Conservation (phyloP, 306 rosid species). For the Trifolium pratense region DNA sequence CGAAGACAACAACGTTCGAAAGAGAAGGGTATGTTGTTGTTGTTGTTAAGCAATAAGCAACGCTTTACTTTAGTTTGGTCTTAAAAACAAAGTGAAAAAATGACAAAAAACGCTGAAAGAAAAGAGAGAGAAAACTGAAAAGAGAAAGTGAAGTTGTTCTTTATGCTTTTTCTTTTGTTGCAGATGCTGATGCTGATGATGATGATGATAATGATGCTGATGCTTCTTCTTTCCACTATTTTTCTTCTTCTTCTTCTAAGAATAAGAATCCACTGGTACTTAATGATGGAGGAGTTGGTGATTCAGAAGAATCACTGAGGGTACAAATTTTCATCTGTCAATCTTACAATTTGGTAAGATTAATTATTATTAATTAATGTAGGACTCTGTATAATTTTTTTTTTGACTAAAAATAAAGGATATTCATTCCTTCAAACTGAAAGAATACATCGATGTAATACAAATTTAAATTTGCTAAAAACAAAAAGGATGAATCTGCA, state of each 20-base stretch:
- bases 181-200: not conserved
- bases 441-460: too few relatives aligned
- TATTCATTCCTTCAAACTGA: too few relatives aligned
- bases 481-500: too few relatives aligned
- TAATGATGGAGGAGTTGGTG: not conserved
- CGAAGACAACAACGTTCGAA: conserved; percentile 36
- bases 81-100: not conserved
- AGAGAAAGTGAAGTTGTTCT: conserved; percentile 33
- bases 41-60: not conserved
- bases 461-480: too few relatives aligned
- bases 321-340: conserved; percentile 46
- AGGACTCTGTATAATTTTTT: too few relatives aligned
- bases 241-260: not conserved
- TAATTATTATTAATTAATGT: not conserved
- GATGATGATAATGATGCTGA: too few relatives aligned
- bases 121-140: conserved; percentile 9
- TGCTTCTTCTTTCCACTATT: not conserved
- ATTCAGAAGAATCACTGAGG: conserved; percentile 30
- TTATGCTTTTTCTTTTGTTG: conserved; percentile 44
- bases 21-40: conserved; percentile 7
- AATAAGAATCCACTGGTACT: not conserved
- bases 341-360: conserved; percentile 30
- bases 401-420: too few relatives aligned
- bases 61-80: not conserved
- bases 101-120: not conserved